phyloP scores from a whole-genome alignment of 257 asterid genomes.

The Nicotiana sylvestris region DNA sequence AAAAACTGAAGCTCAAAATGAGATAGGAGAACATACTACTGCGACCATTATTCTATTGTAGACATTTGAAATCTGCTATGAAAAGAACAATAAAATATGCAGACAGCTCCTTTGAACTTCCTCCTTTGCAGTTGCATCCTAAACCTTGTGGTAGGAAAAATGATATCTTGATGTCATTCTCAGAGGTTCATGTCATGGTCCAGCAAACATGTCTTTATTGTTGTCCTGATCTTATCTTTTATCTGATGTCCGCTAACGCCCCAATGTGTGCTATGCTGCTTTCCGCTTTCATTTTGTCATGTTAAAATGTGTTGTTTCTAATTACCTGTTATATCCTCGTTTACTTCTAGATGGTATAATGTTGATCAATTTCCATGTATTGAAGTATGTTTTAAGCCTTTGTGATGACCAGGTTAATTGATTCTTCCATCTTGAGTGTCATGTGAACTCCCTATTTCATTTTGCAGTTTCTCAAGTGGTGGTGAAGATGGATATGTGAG shows the following conservation, averaged over 20 bases:
- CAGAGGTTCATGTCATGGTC: neutral
- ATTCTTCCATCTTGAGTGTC: neutral
- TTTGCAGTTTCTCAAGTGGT: conserved; percentile 74
- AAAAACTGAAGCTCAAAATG: no score
- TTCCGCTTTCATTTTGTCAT: neutral
- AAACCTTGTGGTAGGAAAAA: neutral
- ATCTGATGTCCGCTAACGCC: neutral
- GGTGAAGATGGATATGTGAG: conserved; percentile 97
- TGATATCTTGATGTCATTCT: no score
- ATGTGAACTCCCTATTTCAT: neutral
- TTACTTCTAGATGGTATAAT: neutral
- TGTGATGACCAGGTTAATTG: neutral
- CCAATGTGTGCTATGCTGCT: neutral
- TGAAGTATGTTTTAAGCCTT: neutral
- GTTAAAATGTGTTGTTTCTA: neutral
- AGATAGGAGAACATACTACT: no score
- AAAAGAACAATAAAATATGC: neutral
- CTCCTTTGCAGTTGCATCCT: neutral
- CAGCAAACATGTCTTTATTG: neutral
- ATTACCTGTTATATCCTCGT: neutral
- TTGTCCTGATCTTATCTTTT: neutral
- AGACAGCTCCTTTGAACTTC: neutral
- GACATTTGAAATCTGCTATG: neutral
- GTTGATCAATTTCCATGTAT: neutral
- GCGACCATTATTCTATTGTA: no score